phyloP scores from a whole-genome alignment of 2,329 filamentous ascomycete genomes.

The Epichloe glyceriae region DNA sequence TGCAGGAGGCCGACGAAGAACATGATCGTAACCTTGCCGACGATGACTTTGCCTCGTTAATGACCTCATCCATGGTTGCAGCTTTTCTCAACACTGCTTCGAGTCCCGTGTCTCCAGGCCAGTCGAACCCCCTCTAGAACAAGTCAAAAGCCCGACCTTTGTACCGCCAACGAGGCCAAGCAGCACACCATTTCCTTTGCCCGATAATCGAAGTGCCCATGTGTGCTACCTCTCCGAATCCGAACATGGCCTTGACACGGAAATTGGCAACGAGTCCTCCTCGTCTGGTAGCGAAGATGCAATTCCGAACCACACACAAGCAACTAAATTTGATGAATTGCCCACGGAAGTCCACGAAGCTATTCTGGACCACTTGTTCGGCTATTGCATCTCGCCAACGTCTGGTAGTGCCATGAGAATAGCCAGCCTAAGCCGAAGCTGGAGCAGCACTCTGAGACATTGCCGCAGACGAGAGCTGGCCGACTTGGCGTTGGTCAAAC shows the following conservation, averaged over 20 bases:
- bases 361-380: slow-evolving; percentile 59
- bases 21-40: slow-evolving; percentile 10
- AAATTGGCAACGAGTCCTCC: slow-evolving; percentile 5
- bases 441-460: slow-evolving; percentile 53
- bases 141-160: slow-evolving; percentile 26
- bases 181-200: slow-evolving; percentile 46
- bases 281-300: slow-evolving; percentile 11
- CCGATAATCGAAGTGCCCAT: slow-evolving; percentile 29
- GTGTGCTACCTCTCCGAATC: slow-evolving; percentile 15
- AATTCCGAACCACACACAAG: slow-evolving; percentile 8
- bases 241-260: slow-evolving; percentile 10
- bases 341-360: slow-evolving; percentile 61
- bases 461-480: slow-evolving; percentile 55
- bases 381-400: slow-evolving; percentile 49
- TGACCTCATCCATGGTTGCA: slow-evolving; percentile 24
- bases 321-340: slow-evolving; percentile 34
- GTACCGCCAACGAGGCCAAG: slow-evolving; percentile 34
- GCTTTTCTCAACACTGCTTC: slow-evolving; percentile 29
- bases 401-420: slow-evolving; percentile 42
- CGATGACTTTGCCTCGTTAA: slow-evolving; percentile 23
- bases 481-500: slow-evolving; percentile 48
- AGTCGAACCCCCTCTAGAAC: slow-evolving; percentile 39
- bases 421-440: slow-evolving; percentile 41
- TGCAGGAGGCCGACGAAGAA: slow-evolving; percentile 5
- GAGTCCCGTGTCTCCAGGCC: slow-evolving; percentile 42